phyloP scores from a whole-genome alignment of 768 basidiomycete genomes.

The Daedalea quercina region DNA sequence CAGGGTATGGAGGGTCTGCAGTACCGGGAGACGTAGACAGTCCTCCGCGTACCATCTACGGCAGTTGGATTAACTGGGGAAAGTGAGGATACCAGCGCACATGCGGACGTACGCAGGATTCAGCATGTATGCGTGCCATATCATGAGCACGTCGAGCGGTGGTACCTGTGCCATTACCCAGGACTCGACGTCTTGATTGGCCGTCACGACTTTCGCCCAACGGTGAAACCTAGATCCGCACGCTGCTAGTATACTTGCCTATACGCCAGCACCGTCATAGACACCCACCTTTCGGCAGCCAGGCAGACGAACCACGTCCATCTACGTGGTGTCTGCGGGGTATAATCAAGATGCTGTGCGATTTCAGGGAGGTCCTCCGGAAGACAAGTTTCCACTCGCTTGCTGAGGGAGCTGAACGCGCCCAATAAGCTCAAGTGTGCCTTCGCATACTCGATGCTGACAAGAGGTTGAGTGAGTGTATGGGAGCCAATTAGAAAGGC shows the following conservation, averaged over 20 bases:
- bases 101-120: constrained; percentile 26
- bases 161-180: constrained; percentile 24
- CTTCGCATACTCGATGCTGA: constrained; percentile 25
- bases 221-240: constrained; percentile 25
- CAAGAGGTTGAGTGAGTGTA: constrained; percentile 13
- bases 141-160: constrained; percentile 35
- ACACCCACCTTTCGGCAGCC: constrained; percentile 31
- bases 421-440: constrained; percentile 29
- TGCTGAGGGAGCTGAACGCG: constrained; percentile 25
- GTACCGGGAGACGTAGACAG: constrained; percentile 7
- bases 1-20: constrained; percentile 4
- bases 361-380: constrained; percentile 22
- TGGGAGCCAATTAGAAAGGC: not conserved
- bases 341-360: constrained; percentile 18
- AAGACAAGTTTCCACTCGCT: constrained; percentile 22
- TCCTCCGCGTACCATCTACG: constrained; percentile 21
- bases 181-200: constrained; percentile 19
- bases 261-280: no score
- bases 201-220: constrained; percentile 21
- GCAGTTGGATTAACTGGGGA: not conserved
- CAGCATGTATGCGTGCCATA: constrained; percentile 36
- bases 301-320: constrained; percentile 36
- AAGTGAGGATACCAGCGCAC: not conserved
- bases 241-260: not conserved
- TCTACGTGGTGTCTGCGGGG: constrained; percentile 21